Conservation (phyloP, 352 stramenopile genomes). For the Pythium volutum region DNA sequence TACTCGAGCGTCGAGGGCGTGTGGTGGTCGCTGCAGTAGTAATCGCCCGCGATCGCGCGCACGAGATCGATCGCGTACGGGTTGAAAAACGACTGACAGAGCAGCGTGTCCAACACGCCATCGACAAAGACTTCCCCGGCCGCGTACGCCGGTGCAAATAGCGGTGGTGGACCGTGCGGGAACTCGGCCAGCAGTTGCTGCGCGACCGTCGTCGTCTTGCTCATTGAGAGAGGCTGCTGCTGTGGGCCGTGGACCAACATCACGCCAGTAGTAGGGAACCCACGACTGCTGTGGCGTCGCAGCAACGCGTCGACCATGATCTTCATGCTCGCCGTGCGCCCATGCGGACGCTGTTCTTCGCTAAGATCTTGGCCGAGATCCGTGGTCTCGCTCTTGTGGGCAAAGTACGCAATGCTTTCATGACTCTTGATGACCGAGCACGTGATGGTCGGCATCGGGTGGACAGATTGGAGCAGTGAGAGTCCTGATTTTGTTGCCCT, state of each 20-base stretch:
- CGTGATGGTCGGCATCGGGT: conserved; percentile 22
- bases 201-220: background rate
- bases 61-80: conserved; percentile 64
- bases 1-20: conserved; percentile 33
- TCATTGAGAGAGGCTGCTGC: conserved; percentile 3
- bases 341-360: too few relatives aligned
- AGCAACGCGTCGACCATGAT: background rate
- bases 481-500: background rate
- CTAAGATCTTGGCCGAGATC: conserved; percentile 8
- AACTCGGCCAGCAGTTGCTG: conserved; percentile 23
- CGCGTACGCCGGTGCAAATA: conserved; percentile 47
- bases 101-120: conserved; percentile 53
- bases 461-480: conserved; percentile 6
- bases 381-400: conserved; percentile 38
- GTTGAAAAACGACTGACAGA: conserved; percentile 76
- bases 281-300: background rate
- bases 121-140: conserved; percentile 62
- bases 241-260: background rate
- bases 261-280: too few relatives aligned
- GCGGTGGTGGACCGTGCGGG: conserved; percentile 28
- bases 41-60: conserved; percentile 43
- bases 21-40: conserved; percentile 37
- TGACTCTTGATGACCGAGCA: conserved; percentile 53
- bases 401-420: conserved; percentile 56
- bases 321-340: too few relatives aligned